Evolutionary conservation across 2,329 filamentous ascomycete species (phyloP).

Genomic region (Colletotrichum tanaceti): DNA sequence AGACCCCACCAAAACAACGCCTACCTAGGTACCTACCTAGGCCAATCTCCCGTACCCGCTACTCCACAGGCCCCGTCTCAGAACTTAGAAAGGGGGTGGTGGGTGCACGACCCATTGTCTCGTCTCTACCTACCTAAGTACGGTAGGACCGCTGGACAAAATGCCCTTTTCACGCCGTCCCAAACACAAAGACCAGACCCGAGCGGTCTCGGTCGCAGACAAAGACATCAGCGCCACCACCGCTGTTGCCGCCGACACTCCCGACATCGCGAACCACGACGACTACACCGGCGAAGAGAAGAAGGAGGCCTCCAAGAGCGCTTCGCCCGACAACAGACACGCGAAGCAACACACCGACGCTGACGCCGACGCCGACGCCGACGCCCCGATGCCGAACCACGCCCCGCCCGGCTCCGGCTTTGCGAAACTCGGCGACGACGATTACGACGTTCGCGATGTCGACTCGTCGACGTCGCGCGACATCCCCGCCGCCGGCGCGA

Average conservation of each 20-base stretch:
- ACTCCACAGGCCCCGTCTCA: constrained; percentile 1
- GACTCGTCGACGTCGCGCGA: constrained; percentile 15
- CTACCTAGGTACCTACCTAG: too few species aligned
- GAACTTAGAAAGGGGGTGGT: neutral
- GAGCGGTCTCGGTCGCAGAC: constrained; percentile 8
- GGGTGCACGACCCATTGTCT: neutral
- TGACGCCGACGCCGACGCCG: neutral
- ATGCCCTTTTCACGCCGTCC: constrained; percentile 31
- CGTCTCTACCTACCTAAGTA: too few species aligned
- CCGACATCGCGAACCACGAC: neutral
- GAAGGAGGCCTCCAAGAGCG: neutral
- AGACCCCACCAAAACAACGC: constrained; percentile 16
- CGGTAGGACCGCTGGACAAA: neutral
- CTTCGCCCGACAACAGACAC: neutral
- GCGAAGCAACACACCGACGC: neutral
- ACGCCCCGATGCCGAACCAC: constrained; percentile 23
- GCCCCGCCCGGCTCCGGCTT: constrained; percentile 28
- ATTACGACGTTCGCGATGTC: constrained; percentile 33
- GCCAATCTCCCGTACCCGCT: constrained; percentile 20
- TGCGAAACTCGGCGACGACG: constrained; percentile 43
- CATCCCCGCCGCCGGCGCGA: neutral
- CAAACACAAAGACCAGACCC: constrained; percentile 3
- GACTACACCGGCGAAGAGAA: neutral
- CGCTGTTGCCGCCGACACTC: neutral
- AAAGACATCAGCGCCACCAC: neutral